A percentile compares a stretch with the other conserved stretches of the same genome.
Evolutionary conservation across 1,284 basidiomycete genomes (phyloP).

Genomic region (Ganoderma leucocontextum): DNA sequence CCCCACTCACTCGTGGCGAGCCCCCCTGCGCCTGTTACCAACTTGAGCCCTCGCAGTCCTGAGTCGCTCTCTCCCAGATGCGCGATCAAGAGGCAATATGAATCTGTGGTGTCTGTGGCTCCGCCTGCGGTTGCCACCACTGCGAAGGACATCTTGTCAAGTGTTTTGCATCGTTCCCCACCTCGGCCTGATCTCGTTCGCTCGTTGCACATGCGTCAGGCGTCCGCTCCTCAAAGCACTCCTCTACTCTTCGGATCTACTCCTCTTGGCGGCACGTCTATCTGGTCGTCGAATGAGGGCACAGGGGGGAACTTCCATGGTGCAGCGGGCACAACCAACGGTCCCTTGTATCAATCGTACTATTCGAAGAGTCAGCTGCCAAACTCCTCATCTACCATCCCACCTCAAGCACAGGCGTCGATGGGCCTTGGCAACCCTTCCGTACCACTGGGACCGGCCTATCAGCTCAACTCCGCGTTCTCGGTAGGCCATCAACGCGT

Average conservation of each 20-base stretch:
- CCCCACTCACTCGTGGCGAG: slow-evolving; percentile 22
- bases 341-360: slow-evolving; percentile 18
- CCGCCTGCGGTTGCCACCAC: slow-evolving; percentile 49
- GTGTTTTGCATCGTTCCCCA: slow-evolving; percentile 45
- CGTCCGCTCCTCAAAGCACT: slow-evolving; percentile 38
- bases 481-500: slow-evolving; percentile 32
- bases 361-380: slow-evolving; percentile 14
- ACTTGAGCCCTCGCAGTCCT: slow-evolving; percentile 23
- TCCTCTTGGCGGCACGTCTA: slow-evolving; percentile 37
- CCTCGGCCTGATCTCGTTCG: slow-evolving; percentile 26
- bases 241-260: slow-evolving; percentile 43
- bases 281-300: slow-evolving; percentile 41
- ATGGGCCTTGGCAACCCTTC: slow-evolving; percentile 19
- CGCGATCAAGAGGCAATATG: slow-evolving; percentile 9
- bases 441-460: slow-evolving; percentile 9
- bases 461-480: slow-evolving; percentile 23
- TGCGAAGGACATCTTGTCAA: slow-evolving; percentile 69
- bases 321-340: slow-evolving; percentile 21
- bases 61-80: slow-evolving; percentile 27
- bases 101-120: slow-evolving; percentile 20
- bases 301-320: slow-evolving; percentile 22
- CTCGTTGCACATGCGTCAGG: slow-evolving; percentile 39
- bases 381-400: slow-evolving; percentile 17
- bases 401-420: slow-evolving; percentile 25
- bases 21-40: slow-evolving; percentile 18